Conservation (phyloP, 2,329 filamentous ascomycete species). For the Ceratocystis lukuohia region DNA sequence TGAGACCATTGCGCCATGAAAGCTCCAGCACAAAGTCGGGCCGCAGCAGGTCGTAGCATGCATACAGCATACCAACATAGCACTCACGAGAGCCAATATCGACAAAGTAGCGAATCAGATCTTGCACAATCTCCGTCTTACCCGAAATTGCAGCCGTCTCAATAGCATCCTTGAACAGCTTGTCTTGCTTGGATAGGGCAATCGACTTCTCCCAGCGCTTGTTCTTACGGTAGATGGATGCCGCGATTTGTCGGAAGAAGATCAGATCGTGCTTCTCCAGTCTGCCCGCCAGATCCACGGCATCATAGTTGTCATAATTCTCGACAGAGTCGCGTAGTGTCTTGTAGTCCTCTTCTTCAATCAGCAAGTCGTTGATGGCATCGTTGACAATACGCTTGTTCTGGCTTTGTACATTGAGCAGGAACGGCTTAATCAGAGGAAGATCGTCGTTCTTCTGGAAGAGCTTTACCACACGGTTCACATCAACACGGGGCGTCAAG, state of each 20-base stretch:
- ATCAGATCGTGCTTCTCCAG: conserved; percentile 96
- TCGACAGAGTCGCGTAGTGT: conserved; percentile 93
- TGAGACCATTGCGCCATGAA: conserved; percentile 88
- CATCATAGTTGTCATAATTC: conserved; percentile 98
- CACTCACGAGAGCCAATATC: conserved; percentile 98
- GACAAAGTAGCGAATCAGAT: conserved; percentile 92
- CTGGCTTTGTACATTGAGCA: conserved; percentile 87
- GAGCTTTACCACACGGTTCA: conserved; percentile 98
- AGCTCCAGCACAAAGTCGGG: conserved; percentile 88
- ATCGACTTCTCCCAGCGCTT: conserved; percentile 99
- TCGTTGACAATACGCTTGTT: conserved; percentile 98
- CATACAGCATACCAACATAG: conserved; percentile 99
- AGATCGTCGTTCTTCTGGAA: conserved; percentile 98
- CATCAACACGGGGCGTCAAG: conserved; percentile 85
- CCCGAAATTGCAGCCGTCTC: conserved; percentile 88
- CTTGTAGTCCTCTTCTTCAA: conserved; percentile 99
- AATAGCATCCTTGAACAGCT: conserved; percentile 98
- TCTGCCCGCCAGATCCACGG: conserved; percentile 78
- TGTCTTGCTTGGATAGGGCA: conserved; percentile 93
- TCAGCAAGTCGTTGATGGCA: conserved; percentile 92
- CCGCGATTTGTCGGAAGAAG: conserved; percentile 97
- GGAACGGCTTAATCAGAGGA: conserved; percentile 95
- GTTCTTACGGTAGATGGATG: conserved; percentile 98
- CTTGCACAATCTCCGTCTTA: conserved; percentile 87
- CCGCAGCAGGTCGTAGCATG: conserved; percentile 93